Conservation (phyloP, 2,329 filamentous ascomycete genomes). For the Mycosphaerelloides madeirae region DNA sequence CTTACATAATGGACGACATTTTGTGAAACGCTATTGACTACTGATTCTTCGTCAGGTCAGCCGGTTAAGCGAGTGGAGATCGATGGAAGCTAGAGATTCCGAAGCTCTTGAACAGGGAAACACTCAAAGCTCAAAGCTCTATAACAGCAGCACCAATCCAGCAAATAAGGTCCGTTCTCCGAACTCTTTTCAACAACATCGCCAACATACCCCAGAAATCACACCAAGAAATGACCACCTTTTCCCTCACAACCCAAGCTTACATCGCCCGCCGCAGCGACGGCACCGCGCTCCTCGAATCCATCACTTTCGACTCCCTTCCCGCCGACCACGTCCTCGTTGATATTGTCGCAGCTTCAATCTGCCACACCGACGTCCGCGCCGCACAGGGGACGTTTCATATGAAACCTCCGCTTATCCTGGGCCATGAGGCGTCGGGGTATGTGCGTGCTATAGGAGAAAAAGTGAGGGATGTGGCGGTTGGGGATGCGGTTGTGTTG, state of each 20-base stretch:
- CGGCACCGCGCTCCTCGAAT: constrained; percentile 11
- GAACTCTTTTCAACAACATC: no score
- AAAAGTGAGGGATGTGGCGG: constrained; percentile 11
- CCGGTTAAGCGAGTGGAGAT: no score
- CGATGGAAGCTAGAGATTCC: no score
- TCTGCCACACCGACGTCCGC: constrained; percentile 21
- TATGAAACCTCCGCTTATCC: constrained; percentile 21
- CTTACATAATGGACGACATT: no score
- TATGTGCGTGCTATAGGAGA: constrained; percentile 13
- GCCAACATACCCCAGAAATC: no score
- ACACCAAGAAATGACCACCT: neutral
- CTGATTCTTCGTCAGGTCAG: no score
- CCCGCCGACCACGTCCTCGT: constrained; percentile 16
- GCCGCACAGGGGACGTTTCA: constrained; percentile 20
- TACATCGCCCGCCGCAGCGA: constrained; percentile 16
- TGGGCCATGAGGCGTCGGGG: constrained; percentile 23
- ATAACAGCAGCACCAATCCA: no score
- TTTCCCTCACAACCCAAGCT: constrained; percentile 17
- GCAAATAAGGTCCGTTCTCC: no score
- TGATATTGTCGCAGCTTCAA: constrained; percentile 18
- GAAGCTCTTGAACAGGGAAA: no score
- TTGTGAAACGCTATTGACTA: no score
- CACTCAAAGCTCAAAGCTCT: no score
- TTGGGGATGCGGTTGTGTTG: constrained; percentile 17
- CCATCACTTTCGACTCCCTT: constrained; percentile 12